Conservation (phyloP, 768 basidiomycete genomes). For the Tricholoma hemisulphureum region DNA sequence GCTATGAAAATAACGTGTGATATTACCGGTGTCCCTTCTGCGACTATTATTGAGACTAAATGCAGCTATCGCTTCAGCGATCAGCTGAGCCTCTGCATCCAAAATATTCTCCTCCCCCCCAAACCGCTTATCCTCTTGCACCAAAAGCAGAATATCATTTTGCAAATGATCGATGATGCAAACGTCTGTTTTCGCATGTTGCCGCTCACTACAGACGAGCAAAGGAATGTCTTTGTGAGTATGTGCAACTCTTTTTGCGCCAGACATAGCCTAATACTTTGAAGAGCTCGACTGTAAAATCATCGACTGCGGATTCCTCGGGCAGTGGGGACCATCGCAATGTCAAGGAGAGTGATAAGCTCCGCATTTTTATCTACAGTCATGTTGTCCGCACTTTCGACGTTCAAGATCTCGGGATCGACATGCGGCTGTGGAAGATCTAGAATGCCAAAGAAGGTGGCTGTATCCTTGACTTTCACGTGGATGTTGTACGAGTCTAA, state of each 20-base stretch:
- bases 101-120: not conserved
- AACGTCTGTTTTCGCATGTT: not conserved
- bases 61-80: conserved; percentile 15
- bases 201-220: not conserved
- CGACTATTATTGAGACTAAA: conserved; percentile 8
- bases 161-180: not conserved
- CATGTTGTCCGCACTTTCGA: no score
- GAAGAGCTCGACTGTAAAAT: not conserved
- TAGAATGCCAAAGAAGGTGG: no score
- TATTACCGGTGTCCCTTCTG: not conserved
- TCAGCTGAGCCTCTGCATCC: conserved; percentile 11
- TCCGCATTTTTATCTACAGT: no score
- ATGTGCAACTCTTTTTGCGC: not conserved
- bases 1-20: not conserved
- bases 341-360: not conserved
- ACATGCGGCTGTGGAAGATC: no score
- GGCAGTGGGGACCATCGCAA: not conserved
- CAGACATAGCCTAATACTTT: not conserved
- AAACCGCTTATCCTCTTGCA: not conserved
- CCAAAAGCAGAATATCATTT: not conserved
- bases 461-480: no score
- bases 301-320: not conserved
- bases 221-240: not conserved
- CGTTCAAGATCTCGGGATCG: no score
- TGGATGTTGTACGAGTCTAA: no score